Evolutionary conservation across 768 basidiomycete genomes (phyloP).

Genomic region (Lepiota subincarnata): DNA sequence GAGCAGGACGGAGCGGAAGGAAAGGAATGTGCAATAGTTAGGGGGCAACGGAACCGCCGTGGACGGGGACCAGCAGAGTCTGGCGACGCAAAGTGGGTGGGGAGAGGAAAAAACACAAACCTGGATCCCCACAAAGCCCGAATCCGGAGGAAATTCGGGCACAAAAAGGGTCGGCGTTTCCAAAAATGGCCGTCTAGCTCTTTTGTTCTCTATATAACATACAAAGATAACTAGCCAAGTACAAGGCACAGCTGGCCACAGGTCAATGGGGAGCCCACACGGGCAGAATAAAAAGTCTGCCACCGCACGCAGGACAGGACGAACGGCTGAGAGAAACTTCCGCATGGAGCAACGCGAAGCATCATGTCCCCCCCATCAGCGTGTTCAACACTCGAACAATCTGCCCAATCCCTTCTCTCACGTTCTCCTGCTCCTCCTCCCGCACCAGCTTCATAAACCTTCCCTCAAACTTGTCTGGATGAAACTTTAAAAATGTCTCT

Average conservation of each 20-base stretch:
- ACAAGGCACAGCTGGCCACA: too few species aligned
- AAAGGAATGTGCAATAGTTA: constrained; percentile 2
- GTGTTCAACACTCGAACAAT: constrained; percentile 58
- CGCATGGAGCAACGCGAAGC: constrained; percentile 10
- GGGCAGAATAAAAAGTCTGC: not conserved
- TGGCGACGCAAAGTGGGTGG: not conserved
- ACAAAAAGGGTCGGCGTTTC: not conserved
- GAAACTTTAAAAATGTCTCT: constrained; percentile 69
- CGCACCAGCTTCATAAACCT: constrained; percentile 54
- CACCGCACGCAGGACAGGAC: not conserved
- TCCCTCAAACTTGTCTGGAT: constrained; percentile 82
- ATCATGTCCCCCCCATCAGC: constrained; percentile 36
- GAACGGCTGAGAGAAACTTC: not conserved
- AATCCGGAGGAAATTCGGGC: too few species aligned
- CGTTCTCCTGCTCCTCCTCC: constrained; percentile 41
- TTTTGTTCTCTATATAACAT: not conserved
- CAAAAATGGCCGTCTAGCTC: too few species aligned
- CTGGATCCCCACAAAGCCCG: too few species aligned
- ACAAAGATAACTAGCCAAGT: not conserved
- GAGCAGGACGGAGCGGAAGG: not conserved
- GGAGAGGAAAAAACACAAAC: not conserved
- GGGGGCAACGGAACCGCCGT: not conserved
- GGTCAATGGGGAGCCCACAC: too few species aligned
- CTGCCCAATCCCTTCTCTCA: constrained; percentile 58
- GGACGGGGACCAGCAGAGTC: not conserved